phyloP scores from a whole-genome alignment of 2,329 filamentous ascomycete genomes.

The Beauveria australis region DNA sequence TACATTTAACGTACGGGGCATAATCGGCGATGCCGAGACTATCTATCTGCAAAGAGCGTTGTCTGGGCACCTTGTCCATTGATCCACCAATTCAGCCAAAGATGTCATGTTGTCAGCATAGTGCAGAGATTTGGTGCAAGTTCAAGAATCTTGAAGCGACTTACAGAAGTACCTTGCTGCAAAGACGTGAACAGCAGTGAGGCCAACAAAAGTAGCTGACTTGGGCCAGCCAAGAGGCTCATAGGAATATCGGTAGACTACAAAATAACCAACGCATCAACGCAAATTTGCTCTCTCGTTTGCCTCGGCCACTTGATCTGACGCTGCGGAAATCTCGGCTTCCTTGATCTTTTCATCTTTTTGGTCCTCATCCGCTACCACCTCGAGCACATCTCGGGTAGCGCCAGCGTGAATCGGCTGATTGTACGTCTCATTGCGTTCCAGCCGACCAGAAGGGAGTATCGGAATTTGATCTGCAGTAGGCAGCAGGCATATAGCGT shows the following conservation, averaged over 20 bases:
- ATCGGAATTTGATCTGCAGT: not conserved
- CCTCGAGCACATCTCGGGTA: not conserved
- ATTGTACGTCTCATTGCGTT: not conserved
- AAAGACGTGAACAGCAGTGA: constrained; percentile 14
- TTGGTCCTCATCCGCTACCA: not conserved
- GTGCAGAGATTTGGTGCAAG: not conserved
- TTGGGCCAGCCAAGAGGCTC: constrained; percentile 13
- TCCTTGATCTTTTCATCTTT: not conserved
- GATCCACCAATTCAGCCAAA: constrained; percentile 21
- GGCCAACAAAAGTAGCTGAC: not conserved
- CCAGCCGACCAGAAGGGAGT: not conserved
- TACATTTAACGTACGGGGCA: not conserved
- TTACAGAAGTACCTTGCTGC: constrained; percentile 17
- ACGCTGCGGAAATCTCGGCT: not conserved
- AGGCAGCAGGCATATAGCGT: not conserved
- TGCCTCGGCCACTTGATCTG: not conserved
- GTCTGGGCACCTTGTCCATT: constrained; percentile 15
- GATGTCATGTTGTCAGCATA: constrained; percentile 9
- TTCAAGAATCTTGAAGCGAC: not conserved
- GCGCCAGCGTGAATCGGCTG: not conserved
- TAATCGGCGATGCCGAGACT: constrained; percentile 14
- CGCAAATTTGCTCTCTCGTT: constrained; percentile 8
- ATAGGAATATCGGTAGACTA: constrained; percentile 16
- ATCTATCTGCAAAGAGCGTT: constrained; percentile 13
- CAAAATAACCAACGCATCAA: constrained; percentile 12